Conservation (phyloP, 306 rosid genomes). For the Rosa persica region DNA sequence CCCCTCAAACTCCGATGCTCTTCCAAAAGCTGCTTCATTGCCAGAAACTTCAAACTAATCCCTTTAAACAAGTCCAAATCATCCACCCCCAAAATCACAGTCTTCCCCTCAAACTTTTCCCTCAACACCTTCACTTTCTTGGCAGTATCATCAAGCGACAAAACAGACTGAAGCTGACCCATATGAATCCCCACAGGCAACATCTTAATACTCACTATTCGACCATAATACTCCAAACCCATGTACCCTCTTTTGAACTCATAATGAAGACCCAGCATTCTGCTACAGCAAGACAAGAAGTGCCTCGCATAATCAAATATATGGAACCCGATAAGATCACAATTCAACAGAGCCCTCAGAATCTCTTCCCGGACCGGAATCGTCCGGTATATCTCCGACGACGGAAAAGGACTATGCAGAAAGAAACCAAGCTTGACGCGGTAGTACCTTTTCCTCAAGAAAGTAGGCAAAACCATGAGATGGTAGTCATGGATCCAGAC, state of each 20-base stretch:
- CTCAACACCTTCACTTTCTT: conserved; percentile 41
- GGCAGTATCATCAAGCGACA: conserved; percentile 36
- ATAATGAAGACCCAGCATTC: conserved; percentile 71
- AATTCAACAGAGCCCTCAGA: conserved; percentile 50
- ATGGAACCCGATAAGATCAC: conserved; percentile 72
- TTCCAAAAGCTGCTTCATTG: conserved; percentile 53
- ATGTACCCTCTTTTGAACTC: conserved; percentile 75
- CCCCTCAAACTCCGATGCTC: conserved; percentile 34
- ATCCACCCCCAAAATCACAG: conserved; percentile 61
- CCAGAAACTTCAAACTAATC: conserved; percentile 63
- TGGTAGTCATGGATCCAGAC: conserved; percentile 82
- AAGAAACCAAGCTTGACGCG: conserved; percentile 64
- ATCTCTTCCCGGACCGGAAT: conserved; percentile 62
- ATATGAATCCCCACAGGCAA: conserved; percentile 65
- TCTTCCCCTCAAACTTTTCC: conserved; percentile 40
- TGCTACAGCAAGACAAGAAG: conserved; percentile 68
- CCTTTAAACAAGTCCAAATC: conserved; percentile 79
- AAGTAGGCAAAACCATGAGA: conserved; percentile 66
- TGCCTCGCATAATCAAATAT: conserved; percentile 77
- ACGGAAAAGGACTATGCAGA: conserved; percentile 59
- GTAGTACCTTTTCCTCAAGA: conserved; percentile 48
- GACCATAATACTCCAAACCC: conserved; percentile 66
- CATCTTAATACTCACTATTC: conserved; percentile 66
- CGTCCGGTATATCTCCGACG: conserved; percentile 62
- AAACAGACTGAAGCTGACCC: conserved; percentile 51